Evolutionary conservation across 805 yeast species (phyloP).

Genomic region (Wickerhamiella azyma): DNA sequence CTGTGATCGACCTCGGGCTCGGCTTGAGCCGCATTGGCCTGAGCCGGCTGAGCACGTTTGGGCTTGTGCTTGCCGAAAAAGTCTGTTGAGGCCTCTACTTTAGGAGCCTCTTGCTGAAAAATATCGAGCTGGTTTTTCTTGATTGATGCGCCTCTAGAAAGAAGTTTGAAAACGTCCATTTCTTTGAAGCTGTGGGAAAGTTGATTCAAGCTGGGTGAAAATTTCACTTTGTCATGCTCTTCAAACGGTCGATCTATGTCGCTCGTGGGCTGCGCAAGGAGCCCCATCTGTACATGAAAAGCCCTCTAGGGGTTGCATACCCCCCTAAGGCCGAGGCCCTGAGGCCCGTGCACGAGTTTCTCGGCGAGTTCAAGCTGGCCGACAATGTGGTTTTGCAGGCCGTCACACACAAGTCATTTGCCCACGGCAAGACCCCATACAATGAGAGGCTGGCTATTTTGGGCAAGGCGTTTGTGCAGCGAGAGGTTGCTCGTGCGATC

Average conservation of each 20-base stretch:
- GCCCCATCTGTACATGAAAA: conserved; percentile 28
- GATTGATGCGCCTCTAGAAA: conserved; percentile 74
- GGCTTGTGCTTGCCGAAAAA: conserved; percentile 45
- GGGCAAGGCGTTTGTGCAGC: conserved; percentile 30
- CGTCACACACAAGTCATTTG: conserved; percentile 87
- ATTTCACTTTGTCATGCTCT: conserved; percentile 5
- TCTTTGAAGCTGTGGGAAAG: background rate
- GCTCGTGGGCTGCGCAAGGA: conserved; percentile 17
- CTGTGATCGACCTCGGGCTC: conserved; percentile 11
- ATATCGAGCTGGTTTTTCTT: conserved; percentile 28
- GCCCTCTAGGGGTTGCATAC: conserved; percentile 38
- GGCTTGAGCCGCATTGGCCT: background rate
- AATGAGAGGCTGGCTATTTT: conserved; percentile 70
- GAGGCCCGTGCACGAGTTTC: conserved; percentile 34
- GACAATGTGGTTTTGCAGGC: conserved; percentile 60
- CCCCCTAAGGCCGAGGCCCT: conserved; percentile 39
- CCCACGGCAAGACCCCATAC: conserved; percentile 79
- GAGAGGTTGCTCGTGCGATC: conserved; percentile 17
- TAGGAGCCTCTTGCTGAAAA: conserved; percentile 17
- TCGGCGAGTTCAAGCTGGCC: conserved; percentile 40
- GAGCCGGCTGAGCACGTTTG: background rate
- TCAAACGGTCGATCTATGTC: background rate
- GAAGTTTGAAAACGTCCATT: conserved; percentile 66
- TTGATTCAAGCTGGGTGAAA: conserved; percentile 6
- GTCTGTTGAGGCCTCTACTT: conserved; percentile 45